These are phyloP conservation scores for Evernia prunastri DNA, from an alignment of 495 filamentous ascomycete species.

Conservation along the genomic window DNA sequence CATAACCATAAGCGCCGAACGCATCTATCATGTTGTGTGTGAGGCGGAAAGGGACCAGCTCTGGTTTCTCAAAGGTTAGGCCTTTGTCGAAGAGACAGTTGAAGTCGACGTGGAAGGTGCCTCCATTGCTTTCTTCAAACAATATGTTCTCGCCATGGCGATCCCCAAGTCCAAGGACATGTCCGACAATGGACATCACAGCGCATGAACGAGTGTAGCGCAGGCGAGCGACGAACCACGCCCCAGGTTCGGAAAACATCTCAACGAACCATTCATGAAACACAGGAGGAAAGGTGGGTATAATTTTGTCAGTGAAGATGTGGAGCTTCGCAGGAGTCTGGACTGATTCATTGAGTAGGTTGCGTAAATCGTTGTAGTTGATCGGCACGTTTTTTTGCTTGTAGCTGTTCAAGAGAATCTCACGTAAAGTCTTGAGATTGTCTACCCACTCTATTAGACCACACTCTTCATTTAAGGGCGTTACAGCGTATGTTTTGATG, in stretches of 20 bases:
- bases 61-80: conserved; percentile 88
- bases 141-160: conserved; percentile 98
- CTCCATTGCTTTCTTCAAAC: conserved; percentile 89
- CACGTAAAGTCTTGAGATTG: conserved; percentile 84
- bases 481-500: conserved; percentile 95
- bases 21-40: conserved; percentile 98
- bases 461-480: conserved; percentile 94
- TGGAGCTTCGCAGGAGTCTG: conserved; percentile 46
- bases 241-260: conserved; percentile 84
- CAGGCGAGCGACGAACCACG: conserved; percentile 88
- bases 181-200: conserved; percentile 96
- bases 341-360: conserved; percentile 52
- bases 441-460: conserved; percentile 99
- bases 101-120: conserved; percentile 96
- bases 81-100: conserved; percentile 99
- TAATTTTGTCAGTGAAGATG: conserved; percentile 64
- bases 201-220: conserved; percentile 88
- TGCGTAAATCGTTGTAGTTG: conserved; percentile 54
- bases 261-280: conserved; percentile 93
- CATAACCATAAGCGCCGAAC: conserved; percentile 87
- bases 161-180: conserved; percentile 89
- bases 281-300: conserved; percentile 63
- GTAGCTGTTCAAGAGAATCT: conserved; percentile 77
- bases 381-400: conserved; percentile 57
- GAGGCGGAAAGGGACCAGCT: conserved; percentile 92